Evolutionary conservation across 306 rosid species (phyloP), one percentile per base, ranked within the genome.

Genomic region (Ormosia semicastrata): DNA sequence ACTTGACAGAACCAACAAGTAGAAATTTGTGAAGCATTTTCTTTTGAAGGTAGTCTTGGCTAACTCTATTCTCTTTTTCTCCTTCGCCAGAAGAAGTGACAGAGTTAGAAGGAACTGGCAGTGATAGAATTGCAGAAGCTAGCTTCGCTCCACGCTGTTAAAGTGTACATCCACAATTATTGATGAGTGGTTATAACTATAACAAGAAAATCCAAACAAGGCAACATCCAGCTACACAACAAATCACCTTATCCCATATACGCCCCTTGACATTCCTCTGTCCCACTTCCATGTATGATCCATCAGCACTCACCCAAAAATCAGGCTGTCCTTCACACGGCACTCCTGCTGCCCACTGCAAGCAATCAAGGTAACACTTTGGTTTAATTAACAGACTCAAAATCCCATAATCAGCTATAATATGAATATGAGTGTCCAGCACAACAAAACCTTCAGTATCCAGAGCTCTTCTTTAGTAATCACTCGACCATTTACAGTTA

Each of bases 261-360:
- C 34, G 81, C 32, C 91, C 97, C 80, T 71, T 86, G 7, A 77
- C 52, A 15, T 77, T 58, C 13, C 65, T 90, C 95, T 92, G 94
- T 82, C 98, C 98, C 84, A 87, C 98, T 87, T 94, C 94, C 85
- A 79, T 88, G 87, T 87, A 90, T 12, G 95, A 76, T 65, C 98
- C 97, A 78, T 92, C 95, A 36, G 83, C 80, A 66, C 32, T 82
- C 60, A 94, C 88, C 98, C 98, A 94, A 85, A 84, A 90, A 73
- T 78, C 83, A 66, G 90, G 82, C 33, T 63, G 44, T 84, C 94
- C 97, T 75, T 88, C 95, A 88, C 97, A 94, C 7, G 91, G 87
- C 52, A 90, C 98, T 66, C 97, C 78, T 36, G 90, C 78, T 36
- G 90, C 94, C 75, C 67, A 46, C 98, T 94, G 87, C 83, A 85